Conservation (phyloP, 148 eudicot genomes). For the Vaccinium corymbosum region DNA sequence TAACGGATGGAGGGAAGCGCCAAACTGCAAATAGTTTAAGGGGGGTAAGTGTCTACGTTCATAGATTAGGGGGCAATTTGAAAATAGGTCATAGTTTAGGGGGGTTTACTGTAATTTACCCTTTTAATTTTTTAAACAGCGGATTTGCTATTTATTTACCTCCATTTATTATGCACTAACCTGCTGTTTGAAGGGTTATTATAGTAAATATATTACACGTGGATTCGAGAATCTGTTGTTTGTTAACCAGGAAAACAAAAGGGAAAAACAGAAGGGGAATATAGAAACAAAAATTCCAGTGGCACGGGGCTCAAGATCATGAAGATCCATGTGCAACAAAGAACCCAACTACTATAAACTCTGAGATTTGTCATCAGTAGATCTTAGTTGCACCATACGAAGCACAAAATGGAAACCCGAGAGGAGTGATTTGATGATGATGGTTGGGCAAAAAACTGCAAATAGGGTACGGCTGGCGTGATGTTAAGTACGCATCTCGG, state of each 20-base stretch:
- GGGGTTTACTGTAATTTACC: no score
- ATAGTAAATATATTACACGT: background rate
- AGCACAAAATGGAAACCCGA: background rate
- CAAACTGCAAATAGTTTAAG: no score
- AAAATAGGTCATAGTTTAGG: no score
- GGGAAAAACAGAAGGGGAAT: slow-evolving; percentile 9
- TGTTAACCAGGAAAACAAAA: background rate
- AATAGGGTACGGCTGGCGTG: no score
- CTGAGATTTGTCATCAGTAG: slow-evolving; percentile 21
- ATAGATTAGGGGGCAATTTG: no score
- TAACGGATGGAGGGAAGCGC: no score
- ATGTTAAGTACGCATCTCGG: no score
- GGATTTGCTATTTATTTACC: background rate
- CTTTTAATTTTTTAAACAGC: background rate
- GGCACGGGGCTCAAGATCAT: slow-evolving; percentile 26
- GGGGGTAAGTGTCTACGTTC: no score
- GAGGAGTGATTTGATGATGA: background rate
- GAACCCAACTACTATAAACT: slow-evolving; percentile 18
- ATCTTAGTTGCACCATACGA: slow-evolving; percentile 9
- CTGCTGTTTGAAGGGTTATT: background rate
- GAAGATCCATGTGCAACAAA: slow-evolving; percentile 37
- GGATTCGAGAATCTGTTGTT: background rate
- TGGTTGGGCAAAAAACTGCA: background rate
- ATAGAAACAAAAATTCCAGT: background rate
- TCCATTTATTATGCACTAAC: background rate